Evolutionary conservation across 1,139 yeast species (phyloP).

Genomic region (Geotrichum klebahnii): DNA sequence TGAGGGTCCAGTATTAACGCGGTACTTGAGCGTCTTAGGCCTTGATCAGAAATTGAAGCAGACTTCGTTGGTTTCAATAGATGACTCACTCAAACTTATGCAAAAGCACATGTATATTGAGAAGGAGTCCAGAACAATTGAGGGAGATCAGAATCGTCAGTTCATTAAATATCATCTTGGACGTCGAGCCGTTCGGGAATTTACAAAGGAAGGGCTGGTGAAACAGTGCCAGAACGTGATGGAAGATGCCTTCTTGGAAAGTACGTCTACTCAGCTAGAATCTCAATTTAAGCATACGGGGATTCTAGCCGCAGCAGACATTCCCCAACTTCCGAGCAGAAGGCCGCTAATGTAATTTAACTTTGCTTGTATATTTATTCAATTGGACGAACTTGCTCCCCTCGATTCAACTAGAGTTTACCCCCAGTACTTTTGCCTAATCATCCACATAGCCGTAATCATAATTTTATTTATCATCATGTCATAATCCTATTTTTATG

Average conservation of each 20-base stretch:
- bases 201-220: conserved; percentile 16
- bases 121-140: conserved; percentile 11
- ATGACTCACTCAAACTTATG: conserved; percentile 10
- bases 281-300: conserved; percentile 17
- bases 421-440: too few species aligned
- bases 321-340: background rate
- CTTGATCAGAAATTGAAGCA: conserved; percentile 10
- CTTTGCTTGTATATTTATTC: background rate
- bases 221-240: conserved; percentile 10
- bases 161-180: conserved; percentile 19
- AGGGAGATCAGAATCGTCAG: conserved; percentile 16
- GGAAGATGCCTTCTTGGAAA: conserved; percentile 12
- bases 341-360: too few species aligned
- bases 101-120: conserved; percentile 17
- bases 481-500: too few species aligned
- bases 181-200: conserved; percentile 19
- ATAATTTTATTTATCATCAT: too few species aligned
- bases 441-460: too few species aligned
- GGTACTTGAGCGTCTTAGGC: conserved; percentile 8
- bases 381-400: background rate
- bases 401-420: too few species aligned
- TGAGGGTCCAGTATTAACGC: conserved; percentile 11
- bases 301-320: conserved; percentile 8
- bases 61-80: conserved; percentile 13
- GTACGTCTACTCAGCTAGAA: conserved; percentile 1